A percentile compares a stretch with the other conserved stretches of the same genome.
Evolutionary conservation across 2,329 filamentous ascomycete genomes (phyloP).

Genomic region (Ceratocystis harringtonii): DNA sequence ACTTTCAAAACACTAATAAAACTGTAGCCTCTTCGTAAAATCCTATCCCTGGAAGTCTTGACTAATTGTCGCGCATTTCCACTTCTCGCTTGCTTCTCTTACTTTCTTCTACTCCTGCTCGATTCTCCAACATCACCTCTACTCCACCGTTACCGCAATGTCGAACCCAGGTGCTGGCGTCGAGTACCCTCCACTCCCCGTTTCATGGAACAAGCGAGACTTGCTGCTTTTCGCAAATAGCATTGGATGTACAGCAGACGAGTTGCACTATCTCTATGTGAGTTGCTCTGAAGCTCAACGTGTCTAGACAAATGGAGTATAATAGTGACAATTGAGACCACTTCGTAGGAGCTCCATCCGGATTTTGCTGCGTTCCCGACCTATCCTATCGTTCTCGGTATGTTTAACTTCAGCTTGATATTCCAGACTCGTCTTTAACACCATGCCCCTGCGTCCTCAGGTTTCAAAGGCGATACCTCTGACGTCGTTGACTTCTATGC

Average conservation of each 20-base stretch:
- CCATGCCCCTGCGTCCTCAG: slow-evolving; percentile 21
- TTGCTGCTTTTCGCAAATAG: slow-evolving; percentile 78
- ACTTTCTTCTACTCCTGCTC: neutral
- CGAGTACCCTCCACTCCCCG: slow-evolving; percentile 59
- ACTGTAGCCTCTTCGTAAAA: neutral
- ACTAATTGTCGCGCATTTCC: neutral
- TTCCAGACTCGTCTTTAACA: slow-evolving; percentile 12
- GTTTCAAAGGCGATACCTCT: slow-evolving; percentile 62
- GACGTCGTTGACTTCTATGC: slow-evolving; percentile 80
- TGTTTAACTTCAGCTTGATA: slow-evolving; percentile 20
- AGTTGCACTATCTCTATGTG: slow-evolving; percentile 88
- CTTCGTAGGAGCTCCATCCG: slow-evolving; percentile 62
- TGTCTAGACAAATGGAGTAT: neutral
- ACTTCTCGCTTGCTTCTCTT: neutral
- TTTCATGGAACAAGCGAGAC: slow-evolving; percentile 80
- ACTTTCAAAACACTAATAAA: neutral
- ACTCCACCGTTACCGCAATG: slow-evolving; percentile 10
- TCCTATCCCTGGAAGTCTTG: neutral
- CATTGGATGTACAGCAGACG: slow-evolving; percentile 71
- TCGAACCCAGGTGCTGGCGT: slow-evolving; percentile 51
- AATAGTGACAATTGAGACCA: neutral
- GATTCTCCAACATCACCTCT: neutral
- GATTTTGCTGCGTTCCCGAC: slow-evolving; percentile 80
- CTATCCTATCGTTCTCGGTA: slow-evolving; percentile 67
- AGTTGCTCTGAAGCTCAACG: slow-evolving; percentile 20